phyloP scores from a whole-genome alignment of 176 grass and related monocot genomes.

The Bolboschoenus planiculmis region DNA sequence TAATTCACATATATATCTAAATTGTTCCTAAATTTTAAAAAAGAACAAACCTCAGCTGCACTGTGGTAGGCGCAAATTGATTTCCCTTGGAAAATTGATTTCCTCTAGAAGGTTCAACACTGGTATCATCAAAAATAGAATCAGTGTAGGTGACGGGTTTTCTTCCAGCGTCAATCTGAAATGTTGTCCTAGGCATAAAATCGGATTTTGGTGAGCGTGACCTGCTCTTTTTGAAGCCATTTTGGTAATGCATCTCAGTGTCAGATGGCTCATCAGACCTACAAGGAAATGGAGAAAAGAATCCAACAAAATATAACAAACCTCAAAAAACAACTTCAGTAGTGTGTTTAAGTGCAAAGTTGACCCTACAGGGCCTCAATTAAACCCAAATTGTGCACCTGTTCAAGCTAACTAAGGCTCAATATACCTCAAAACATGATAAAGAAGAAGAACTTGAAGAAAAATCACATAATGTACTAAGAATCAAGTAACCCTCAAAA shows the following conservation, averaged over 20 bases:
- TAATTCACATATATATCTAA: not conserved
- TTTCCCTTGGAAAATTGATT: conserved; percentile 1
- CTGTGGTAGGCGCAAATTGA: conserved; percentile 29
- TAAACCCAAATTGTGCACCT: not conserved
- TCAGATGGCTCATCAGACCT: not conserved
- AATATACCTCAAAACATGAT: not conserved
- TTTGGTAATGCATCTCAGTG: not conserved
- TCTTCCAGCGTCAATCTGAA: not conserved
- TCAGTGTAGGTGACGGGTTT: conserved; percentile 9
- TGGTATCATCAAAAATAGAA: not conserved
- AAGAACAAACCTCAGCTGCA: conserved; percentile 34
- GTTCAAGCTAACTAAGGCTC: too few relatives aligned
- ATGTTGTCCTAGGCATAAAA: not conserved
- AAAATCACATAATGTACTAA: too few relatives aligned
- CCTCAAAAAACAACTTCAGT: not conserved
- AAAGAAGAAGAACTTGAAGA: too few relatives aligned
- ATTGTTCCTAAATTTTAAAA: not conserved
- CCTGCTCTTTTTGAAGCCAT: not conserved
- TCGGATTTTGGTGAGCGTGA: not conserved
- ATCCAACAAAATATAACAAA: not conserved
- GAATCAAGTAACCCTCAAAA: too few relatives aligned
- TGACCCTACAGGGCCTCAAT: not conserved
- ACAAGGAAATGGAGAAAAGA: not conserved
- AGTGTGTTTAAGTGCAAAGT: not conserved
- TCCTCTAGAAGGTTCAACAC: not conserved